Evolutionary conservation across 805 yeast genomes (phyloP).

Genomic region (Yarrowia porcina): DNA sequence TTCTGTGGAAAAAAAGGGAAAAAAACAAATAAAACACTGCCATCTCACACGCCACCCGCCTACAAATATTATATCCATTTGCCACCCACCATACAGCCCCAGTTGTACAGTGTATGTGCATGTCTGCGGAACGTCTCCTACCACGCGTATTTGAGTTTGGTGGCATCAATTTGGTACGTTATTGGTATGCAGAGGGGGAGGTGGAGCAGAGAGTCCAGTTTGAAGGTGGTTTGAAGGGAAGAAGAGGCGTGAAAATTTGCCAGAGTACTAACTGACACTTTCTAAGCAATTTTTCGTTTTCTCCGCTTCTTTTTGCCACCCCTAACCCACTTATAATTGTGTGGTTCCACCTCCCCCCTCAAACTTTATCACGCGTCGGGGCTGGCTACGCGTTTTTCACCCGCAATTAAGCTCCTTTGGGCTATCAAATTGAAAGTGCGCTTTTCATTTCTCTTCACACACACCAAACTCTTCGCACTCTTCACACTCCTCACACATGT

Average conservation of each 20-base stretch:
- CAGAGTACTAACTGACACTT: too few species aligned
- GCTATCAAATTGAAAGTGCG: slow-evolving; percentile 1
- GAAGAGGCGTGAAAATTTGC: too few species aligned
- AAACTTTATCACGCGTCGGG: slow-evolving; percentile 20
- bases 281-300: too few species aligned
- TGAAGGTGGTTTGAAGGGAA: too few species aligned
- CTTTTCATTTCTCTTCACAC: not conserved
- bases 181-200: not conserved
- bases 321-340: not conserved
- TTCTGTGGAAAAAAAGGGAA: too few species aligned
- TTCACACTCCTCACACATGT: too few species aligned
- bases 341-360: too few species aligned
- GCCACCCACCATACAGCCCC: not conserved
- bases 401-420: slow-evolving; percentile 9
- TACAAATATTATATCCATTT: not conserved
- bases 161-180: not conserved
- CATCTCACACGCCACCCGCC: too few species aligned
- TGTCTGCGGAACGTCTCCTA: slow-evolving; percentile 1
- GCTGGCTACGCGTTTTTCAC: slow-evolving; percentile 19
- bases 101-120: not conserved
- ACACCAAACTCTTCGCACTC: too few species aligned
- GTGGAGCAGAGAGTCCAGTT: too few species aligned
- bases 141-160: not conserved
- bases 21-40: too few species aligned
- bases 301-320: not conserved